A percentile compares a stretch with the other conserved stretches of the same genome.
phyloP scores from a whole-genome alignment of 495 filamentous ascomycete genomes.

The Aspergillus ellipticus region DNA sequence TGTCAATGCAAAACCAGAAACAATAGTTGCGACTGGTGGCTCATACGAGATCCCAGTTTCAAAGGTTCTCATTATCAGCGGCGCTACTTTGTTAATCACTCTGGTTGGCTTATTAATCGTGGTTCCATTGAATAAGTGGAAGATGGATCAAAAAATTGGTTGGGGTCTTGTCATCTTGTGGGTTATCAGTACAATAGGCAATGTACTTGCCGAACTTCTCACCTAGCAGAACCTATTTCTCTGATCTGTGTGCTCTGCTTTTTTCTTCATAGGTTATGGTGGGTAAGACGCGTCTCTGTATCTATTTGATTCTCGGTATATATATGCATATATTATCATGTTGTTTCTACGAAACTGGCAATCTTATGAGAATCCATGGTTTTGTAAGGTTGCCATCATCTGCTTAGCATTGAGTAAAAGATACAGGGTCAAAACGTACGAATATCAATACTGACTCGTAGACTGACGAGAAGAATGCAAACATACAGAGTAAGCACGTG shows the following conservation, averaged over 20 bases:
- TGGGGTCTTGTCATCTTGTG: constrained; percentile 80
- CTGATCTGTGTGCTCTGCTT: too few species aligned
- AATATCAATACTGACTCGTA: background rate
- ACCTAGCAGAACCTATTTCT: constrained; percentile 18
- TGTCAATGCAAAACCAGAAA: constrained; percentile 34
- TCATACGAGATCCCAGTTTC: constrained; percentile 77
- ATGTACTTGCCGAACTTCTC: constrained; percentile 73
- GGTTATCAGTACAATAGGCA: constrained; percentile 76
- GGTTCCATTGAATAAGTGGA: constrained; percentile 85
- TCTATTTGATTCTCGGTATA: background rate
- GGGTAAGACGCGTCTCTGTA: background rate
- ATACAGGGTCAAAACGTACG: background rate
- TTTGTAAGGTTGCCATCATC: background rate
- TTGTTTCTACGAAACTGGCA: background rate
- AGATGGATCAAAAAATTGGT: constrained; percentile 81
- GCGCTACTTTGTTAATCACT: constrained; percentile 74
- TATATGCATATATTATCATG: background rate
- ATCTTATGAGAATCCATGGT: background rate
- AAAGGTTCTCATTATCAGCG: constrained; percentile 77
- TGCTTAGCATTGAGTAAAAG: background rate
- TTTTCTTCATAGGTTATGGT: background rate
- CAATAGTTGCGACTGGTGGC: constrained; percentile 33
- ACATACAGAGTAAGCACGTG: background rate
- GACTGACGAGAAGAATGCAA: background rate
- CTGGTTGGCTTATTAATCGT: constrained; percentile 72